Evolutionary conservation across 1,139 yeast genomes (phyloP).

Genomic region (Geotrichum aggregatum): DNA sequence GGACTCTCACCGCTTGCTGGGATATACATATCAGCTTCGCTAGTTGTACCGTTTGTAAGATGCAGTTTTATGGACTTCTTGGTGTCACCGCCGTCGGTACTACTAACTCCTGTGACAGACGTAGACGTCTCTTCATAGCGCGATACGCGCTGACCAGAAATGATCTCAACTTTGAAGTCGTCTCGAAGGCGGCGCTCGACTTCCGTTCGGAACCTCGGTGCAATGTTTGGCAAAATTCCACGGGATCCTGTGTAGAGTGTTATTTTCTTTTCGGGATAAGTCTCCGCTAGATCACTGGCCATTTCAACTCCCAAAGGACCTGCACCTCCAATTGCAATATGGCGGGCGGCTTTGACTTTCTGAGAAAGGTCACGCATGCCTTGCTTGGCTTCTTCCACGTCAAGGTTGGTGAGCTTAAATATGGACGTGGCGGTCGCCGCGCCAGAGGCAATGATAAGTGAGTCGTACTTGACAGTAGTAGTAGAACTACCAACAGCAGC

Average conservation of each 20-base stretch:
- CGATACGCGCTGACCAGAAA: conserved; percentile 1
- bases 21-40: conserved; percentile 9
- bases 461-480: neutral
- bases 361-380: neutral
- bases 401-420: conserved; percentile 1
- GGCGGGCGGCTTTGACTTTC: conserved; percentile 2
- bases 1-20: conserved; percentile 15
- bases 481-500: too few species aligned
- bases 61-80: neutral
- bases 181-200: neutral
- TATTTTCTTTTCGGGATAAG: conserved; percentile 10
- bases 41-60: conserved; percentile 10
- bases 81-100: too few species aligned
- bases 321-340: conserved; percentile 18
- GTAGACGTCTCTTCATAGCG: too few species aligned
- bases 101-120: too few species aligned
- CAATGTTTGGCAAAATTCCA: conserved; percentile 7
- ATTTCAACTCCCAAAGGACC: conserved; percentile 16
- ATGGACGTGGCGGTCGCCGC: conserved; percentile 7
- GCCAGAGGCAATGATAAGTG: conserved; percentile 11
- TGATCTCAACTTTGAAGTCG: conserved; percentile 6
- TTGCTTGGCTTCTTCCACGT: neutral
- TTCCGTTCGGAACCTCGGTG: neutral
- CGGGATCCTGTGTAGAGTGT: conserved; percentile 13
- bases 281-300: conserved; percentile 10